Evolutionary conservation across 192 early-diverging fungal species (phyloP).

Genomic region (Helicostylum pulchrum): DNA sequence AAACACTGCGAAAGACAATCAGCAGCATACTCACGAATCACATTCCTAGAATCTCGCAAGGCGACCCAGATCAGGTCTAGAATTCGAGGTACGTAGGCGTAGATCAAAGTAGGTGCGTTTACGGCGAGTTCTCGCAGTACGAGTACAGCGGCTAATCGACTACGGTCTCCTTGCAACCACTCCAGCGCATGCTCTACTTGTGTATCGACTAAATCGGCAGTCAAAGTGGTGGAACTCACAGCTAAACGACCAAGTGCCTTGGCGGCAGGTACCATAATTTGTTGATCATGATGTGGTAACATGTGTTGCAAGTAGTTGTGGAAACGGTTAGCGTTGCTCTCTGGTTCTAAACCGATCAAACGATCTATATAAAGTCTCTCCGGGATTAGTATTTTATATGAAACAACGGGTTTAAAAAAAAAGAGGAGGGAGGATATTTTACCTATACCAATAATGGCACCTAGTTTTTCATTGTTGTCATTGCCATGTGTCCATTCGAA

Average conservation of each 20-base stretch:
- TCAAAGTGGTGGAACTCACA: constrained; percentile 60
- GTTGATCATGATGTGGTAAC: constrained; percentile 67
- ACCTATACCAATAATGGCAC: constrained; percentile 81
- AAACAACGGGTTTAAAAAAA: no score
- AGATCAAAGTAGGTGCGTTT: constrained; percentile 80
- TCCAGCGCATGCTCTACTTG: constrained; percentile 82
- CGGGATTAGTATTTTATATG: background rate
- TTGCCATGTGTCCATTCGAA: constrained; percentile 75
- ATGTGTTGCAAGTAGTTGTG: constrained; percentile 79
- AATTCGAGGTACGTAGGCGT: constrained; percentile 75
- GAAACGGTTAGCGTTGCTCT: constrained; percentile 79
- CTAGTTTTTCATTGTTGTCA: constrained; percentile 76
- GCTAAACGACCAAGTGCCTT: constrained; percentile 74
- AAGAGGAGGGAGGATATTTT: no score
- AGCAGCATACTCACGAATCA: constrained; percentile 78
- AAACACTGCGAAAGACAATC: constrained; percentile 78
- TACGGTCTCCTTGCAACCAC: constrained; percentile 79
- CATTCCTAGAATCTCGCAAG: constrained; percentile 73
- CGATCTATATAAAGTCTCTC: constrained; percentile 65
- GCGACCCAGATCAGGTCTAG: constrained; percentile 83
- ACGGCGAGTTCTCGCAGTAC: constrained; percentile 71
- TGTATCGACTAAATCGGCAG: constrained; percentile 80
- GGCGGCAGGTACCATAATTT: constrained; percentile 70
- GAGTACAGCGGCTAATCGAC: constrained; percentile 78
- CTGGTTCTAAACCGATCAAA: constrained; percentile 77